Evolutionary conservation across 176 grass and related monocot genomes (phyloP).

Genomic region (Oryza glaberrima): DNA sequence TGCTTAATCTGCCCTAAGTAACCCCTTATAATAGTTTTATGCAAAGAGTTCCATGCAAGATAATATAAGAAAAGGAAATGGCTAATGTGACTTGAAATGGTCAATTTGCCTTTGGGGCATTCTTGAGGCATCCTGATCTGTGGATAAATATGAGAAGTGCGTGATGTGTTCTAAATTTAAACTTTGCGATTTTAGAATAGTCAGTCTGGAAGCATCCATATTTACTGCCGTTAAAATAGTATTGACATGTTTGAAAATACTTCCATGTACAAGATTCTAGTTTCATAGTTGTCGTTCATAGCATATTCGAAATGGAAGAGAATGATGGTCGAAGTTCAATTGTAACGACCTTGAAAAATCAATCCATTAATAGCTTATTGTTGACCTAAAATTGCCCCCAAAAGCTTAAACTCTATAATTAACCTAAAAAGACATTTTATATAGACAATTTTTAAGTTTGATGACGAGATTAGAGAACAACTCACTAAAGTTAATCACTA

Average conservation of each 20-base stretch:
- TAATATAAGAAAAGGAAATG: conserved; percentile 11
- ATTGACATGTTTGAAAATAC: too few species aligned
- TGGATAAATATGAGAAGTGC: background rate
- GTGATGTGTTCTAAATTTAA: background rate
- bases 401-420: background rate
- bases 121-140: background rate
- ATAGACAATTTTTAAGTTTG: background rate
- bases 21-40: background rate
- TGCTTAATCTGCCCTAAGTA: conserved; percentile 36
- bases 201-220: background rate
- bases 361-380: background rate
- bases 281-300: background rate
- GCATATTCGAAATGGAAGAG: background rate
- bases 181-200: background rate
- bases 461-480: conserved; percentile 31
- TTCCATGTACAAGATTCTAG: background rate
- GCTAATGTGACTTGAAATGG: conserved; percentile 41
- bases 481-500: conserved; percentile 3
- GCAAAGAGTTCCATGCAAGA: background rate
- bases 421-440: background rate
- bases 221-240: background rate
- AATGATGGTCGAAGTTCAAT: background rate
- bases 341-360: background rate
- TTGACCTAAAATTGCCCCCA: conserved; percentile 13
- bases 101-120: conserved; percentile 43